Evolutionary conservation across 2,329 filamentous ascomycete species (phyloP), one percentile per base, ranked within the genome.

Genomic region (Eurotiales sp.): DNA sequence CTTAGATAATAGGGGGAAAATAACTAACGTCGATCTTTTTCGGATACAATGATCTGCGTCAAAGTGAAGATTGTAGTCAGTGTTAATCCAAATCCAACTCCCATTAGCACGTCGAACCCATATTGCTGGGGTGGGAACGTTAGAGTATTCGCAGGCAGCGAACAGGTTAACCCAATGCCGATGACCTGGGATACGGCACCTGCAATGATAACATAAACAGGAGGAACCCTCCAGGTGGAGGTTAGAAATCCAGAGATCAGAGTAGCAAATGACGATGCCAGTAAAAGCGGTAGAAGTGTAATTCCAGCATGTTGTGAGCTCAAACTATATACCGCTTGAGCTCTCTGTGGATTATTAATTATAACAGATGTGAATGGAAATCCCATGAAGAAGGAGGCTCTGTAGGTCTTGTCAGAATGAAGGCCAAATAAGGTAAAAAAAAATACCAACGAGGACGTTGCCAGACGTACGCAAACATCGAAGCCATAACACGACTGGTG

Each of bases 291-390:
- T 5, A 71, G 52, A 17, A 73, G 53, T 17, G 58, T 57, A 37
- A 70, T 58, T 23, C 69, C 66, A 4, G 70, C 64, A 29, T 64
- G 55, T 22, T 65, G 58, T 4, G 66, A 50, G 5, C 58, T 63
- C 11, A 52, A 52, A 29, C 61, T 64, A 44, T 69, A 60, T 7
- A 71, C 64, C 2, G 62, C 61, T 46, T 72, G 70, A 23, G 63
- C 62, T 27, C 66, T 56, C 53, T 73, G 70, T 2, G 69, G 70
- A 14, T 69, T 60, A 50, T 66, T 68, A 58, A 74, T 58, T 8
- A 53, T 22, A 3, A 49, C 41, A 10, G 46, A 44, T 15, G 32
- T 53, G 14, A 49, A 53, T 23, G 51, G 46, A 32, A 49, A 49
- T 2, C 51, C 46, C 2, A 67, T 64, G 54, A 70, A 72, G 4